Conservation (phyloP, 2,329 filamentous ascomycete genomes). For the Celoporthe dispersa region DNA sequence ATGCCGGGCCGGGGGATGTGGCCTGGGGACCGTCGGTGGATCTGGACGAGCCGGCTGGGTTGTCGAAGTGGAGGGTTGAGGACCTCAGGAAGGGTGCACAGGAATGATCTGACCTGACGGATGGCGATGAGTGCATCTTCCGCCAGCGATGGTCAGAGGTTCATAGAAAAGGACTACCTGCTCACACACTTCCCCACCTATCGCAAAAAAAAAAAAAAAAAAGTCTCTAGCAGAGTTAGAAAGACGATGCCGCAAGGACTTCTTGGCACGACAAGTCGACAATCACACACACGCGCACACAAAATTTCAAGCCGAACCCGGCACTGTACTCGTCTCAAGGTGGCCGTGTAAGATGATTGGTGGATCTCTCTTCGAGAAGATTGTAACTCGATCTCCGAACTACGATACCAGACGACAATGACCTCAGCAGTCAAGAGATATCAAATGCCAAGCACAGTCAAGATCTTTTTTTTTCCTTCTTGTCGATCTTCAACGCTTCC, state of each 20-base stretch:
- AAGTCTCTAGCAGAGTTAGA: not conserved
- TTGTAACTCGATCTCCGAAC: slow-evolving; percentile 8
- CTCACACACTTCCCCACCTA: not conserved
- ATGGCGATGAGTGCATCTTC: no score
- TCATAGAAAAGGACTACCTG: not conserved
- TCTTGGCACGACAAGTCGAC: not conserved
- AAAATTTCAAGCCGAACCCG: not conserved
- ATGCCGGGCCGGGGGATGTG: slow-evolving; percentile 39
- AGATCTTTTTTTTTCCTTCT: not conserved
- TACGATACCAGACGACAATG: not conserved
- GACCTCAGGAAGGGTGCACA: slow-evolving; percentile 34
- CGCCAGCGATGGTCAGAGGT: not conserved
- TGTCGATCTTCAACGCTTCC: not conserved
- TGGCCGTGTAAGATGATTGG: slow-evolving; percentile 32
- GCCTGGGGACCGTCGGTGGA: slow-evolving; percentile 46
- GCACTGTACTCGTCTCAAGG: not conserved
- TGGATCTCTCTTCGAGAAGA: not conserved
- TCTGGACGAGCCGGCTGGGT: slow-evolving; percentile 49
- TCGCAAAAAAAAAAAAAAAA: no score
- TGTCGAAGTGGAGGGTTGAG: slow-evolving; percentile 42
- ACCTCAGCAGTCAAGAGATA: not conserved
- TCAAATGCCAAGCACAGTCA: not conserved
- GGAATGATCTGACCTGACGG: slow-evolving; percentile 16
- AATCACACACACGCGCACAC: not conserved
- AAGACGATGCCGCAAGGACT: not conserved